A percentile compares a stretch with the other conserved stretches of the same genome.
Evolutionary conservation across 192 early-diverging fungal species (phyloP).

Genomic region (Geranomyces michiganensis): DNA sequence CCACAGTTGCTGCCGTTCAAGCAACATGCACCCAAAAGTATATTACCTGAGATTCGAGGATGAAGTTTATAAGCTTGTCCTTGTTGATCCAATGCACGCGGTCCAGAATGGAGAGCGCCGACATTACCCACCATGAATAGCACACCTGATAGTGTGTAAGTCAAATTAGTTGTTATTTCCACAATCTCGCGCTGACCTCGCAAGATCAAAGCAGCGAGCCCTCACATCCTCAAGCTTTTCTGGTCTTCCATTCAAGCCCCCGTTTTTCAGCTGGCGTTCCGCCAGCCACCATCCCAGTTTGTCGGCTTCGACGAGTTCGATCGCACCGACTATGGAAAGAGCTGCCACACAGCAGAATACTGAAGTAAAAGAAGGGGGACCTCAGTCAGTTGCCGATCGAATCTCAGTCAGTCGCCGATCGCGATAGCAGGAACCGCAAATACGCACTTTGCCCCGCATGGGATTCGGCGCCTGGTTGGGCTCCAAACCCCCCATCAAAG

Average conservation of each 20-base stretch:
- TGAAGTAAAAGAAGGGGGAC: slow-evolving; percentile 20
- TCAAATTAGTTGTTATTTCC: neutral
- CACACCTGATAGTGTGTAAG: slow-evolving; percentile 71
- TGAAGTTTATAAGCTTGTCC: slow-evolving; percentile 74
- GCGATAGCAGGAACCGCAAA: neutral
- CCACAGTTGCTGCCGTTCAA: too few relatives aligned
- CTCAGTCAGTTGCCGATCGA: too few relatives aligned
- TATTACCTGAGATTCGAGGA: slow-evolving; percentile 72
- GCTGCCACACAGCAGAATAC: slow-evolving; percentile 92
- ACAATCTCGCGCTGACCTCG: too few relatives aligned
- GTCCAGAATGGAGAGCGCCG: slow-evolving; percentile 79
- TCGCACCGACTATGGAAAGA: slow-evolving; percentile 76
- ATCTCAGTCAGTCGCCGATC: too few relatives aligned
- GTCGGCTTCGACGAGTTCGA: slow-evolving; percentile 82
- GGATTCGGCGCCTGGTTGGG: slow-evolving; percentile 83
- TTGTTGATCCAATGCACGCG: slow-evolving; percentile 85
- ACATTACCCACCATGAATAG: slow-evolving; percentile 99
- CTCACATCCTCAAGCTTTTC: slow-evolving; percentile 93
- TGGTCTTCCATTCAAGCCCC: slow-evolving; percentile 94
- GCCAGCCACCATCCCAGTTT: slow-evolving; percentile 90
- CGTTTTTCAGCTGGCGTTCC: slow-evolving; percentile 87
- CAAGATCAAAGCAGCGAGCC: neutral
- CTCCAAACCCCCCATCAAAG: slow-evolving; percentile 97
- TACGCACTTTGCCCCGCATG: slow-evolving; percentile 79
- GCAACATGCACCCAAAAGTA: too few relatives aligned